Evolutionary conservation across 1,139 yeast genomes (phyloP).

Genomic region (Protomyces macrosporus): DNA sequence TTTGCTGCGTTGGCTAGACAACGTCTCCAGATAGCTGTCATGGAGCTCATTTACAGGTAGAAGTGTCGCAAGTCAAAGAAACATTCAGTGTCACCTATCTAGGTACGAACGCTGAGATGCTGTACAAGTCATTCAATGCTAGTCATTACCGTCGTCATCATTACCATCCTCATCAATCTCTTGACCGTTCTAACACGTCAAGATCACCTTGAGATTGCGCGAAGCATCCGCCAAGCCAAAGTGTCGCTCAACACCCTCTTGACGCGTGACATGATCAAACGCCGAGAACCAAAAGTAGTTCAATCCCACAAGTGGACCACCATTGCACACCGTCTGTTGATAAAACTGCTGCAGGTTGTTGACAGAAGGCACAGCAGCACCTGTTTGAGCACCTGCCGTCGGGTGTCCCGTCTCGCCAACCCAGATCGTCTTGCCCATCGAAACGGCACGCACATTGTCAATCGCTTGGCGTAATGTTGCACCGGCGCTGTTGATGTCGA

Average conservation of each 20-base stretch:
- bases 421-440: constrained; percentile 85
- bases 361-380: constrained; percentile 52
- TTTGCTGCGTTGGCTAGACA: no score
- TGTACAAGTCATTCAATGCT: neutral
- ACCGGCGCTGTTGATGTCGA: constrained; percentile 69
- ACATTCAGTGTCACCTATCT: no score
- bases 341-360: constrained; percentile 73
- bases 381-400: constrained; percentile 69
- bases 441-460: constrained; percentile 73
- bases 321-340: constrained; percentile 36
- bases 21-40: no score
- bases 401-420: constrained; percentile 99
- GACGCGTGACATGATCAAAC: constrained; percentile 4
- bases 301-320: neutral
- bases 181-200: neutral
- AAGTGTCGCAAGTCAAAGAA: no score
- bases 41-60: no score
- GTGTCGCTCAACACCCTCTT: constrained; percentile 13
- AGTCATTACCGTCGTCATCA: neutral
- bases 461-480: constrained; percentile 96
- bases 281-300: constrained; percentile 9
- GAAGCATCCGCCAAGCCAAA: constrained; percentile 10
- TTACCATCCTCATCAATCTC: neutral
- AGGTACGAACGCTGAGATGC: neutral
- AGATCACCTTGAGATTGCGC: constrained; percentile 7